Conservation (phyloP, 768 basidiomycete species). For the Royoungia palumana region DNA sequence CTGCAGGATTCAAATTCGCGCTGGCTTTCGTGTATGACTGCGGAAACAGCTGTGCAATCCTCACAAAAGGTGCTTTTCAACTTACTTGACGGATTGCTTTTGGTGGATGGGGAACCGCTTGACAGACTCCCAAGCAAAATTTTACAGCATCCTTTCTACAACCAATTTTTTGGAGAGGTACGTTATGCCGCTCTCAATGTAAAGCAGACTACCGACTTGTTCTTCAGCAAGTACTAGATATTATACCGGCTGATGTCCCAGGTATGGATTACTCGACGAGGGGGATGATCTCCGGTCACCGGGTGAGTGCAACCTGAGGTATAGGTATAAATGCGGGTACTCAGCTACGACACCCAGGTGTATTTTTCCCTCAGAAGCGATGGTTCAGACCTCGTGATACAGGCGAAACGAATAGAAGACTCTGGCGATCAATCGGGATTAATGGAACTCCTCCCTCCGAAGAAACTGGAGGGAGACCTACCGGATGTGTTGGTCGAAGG, state of each 20-base stretch:
- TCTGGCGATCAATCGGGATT: background rate
- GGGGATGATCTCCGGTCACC: slow-evolving; percentile 15
- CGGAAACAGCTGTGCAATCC: background rate
- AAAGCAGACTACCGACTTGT: background rate
- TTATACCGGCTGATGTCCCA: slow-evolving; percentile 18
- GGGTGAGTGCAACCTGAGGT: slow-evolving; percentile 2
- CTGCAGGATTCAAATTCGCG: slow-evolving; percentile 18
- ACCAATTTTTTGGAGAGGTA: slow-evolving; percentile 20
- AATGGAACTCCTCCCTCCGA: slow-evolving; percentile 23
- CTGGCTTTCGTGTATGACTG: slow-evolving; percentile 30
- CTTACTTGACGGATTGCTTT: slow-evolving; percentile 18
- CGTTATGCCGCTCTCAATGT: background rate
- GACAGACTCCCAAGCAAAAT: slow-evolving; percentile 13
- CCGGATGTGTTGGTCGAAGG: slow-evolving; percentile 20
- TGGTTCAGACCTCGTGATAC: slow-evolving; percentile 5
- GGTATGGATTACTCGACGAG: slow-evolving; percentile 24
- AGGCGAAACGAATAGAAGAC: background rate
- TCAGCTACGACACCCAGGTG: slow-evolving; percentile 1
- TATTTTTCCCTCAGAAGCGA: slow-evolving; percentile 7
- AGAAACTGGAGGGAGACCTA: slow-evolving; percentile 22
- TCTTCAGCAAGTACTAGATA: slow-evolving; percentile 11
- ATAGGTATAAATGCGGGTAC: background rate
- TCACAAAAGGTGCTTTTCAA: slow-evolving; percentile 16
- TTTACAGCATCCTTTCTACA: slow-evolving; percentile 11
- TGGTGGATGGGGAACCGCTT: slow-evolving; percentile 23